Evolutionary conservation across 192 early-diverging fungal genomes (phyloP), one percentile per base, ranked within the genome.

Genomic region (Chytriomyces confervae): DNA sequence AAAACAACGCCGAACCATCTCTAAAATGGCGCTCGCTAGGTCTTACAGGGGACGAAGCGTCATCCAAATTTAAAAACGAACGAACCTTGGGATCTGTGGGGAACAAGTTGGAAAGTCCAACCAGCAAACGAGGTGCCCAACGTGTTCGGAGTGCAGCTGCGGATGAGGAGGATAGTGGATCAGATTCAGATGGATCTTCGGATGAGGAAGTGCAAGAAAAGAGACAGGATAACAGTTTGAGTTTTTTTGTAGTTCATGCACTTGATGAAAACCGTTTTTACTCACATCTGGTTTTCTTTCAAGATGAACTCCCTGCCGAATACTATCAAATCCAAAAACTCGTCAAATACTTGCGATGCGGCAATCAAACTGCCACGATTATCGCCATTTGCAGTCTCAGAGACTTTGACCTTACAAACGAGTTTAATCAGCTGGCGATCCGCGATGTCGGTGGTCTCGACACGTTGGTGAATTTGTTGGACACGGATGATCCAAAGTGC

Each of bases 311-410:
- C 11, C 90, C 87, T 7, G 81, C 87, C 23, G 90, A 91, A 66
- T 88, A 90, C 77, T 91, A 90, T 72, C 84, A 83, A 61, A 90
- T 91, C 48, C 89, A 89, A 70, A 90, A 90, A 72, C 79, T 91
- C 1, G 86, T 91, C 47, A 90, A 90, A 77, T 91, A 90, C 67
- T 67, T 90, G 13, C 83, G 89, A 6, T 78, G 75, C n/a, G 90
- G 90, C 20, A 91, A 91, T 79, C 90, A 88, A 70, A 91, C 88
- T 6, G 90, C 90, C 4, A 91, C 90, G 45, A 89, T 91, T 61
- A 91, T 91, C 66, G 90, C 90, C 62, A 89, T 91, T 29, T 91
- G 90, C 77, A 87, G 86, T 6, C 75, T 91, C 5, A 62, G 88
- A 16, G 90, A 91, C 77, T 91, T 90, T 75, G 90, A 91, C 76